Evolutionary conservation across 148 eudicot species (phyloP), one percentile per base, ranked within the genome.

Genomic region (Cornus controversa): DNA sequence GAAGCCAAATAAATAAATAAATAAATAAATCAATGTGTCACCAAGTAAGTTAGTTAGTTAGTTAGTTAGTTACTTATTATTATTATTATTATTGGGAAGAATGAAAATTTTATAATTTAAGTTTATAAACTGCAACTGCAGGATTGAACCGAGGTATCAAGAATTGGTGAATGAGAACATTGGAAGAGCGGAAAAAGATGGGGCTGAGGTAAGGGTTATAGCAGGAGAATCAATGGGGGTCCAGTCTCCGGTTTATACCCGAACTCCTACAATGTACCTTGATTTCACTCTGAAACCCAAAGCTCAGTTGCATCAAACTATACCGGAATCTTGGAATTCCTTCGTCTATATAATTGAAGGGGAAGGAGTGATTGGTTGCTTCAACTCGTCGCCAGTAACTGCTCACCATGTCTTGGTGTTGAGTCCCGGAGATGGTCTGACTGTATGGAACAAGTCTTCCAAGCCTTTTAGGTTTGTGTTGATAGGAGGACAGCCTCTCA

Each of bases 141-240:
- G 99, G 99, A 86, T 93, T 40, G 98, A 96, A 71, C 97, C 99
- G 4, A 85, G 81, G 18, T 96, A 96, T 74, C 99, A 96, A 84
- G 99, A 96, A 73, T 36, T 96, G 72, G 67, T 83, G 26, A 86
- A 79, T 0, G 84, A 84, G 71, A 92, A 96, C 80, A 96, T 96
- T 37, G 74, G 74, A 54, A 85, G 62, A 34, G 93, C 91, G 66
- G 89, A 88, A 72, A 69, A 79, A 20, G 85, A 91, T 26, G 99
- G 98, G 4, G 98, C 91, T 6, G 71, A 88, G 37, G 99, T 93
- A 2, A 80, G 78, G 78, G 82, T 96, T 5, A 93, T 96, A 58
- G 99, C 99, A 24, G 99, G 99, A n/a, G 98, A 96, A 78, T 72
- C 98, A 36, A 88, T 96, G 98, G 98, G 98, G 6, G 83, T 91